Conservation (phyloP, 2,329 filamentous ascomycete genomes). For the Fusarium longipes region DNA sequence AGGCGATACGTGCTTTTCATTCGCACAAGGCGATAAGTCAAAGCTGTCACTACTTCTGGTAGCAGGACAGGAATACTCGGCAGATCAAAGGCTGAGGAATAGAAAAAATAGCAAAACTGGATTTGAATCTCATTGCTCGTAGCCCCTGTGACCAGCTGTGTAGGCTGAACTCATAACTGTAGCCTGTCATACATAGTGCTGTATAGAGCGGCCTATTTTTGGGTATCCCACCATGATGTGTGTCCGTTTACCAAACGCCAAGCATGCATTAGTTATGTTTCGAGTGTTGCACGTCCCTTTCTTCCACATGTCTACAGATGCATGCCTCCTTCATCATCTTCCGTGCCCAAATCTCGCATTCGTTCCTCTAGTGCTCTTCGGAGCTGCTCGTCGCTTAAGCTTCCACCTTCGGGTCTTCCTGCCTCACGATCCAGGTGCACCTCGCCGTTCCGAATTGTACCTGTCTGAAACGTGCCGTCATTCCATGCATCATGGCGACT, state of each 20-base stretch:
- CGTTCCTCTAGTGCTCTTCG: conserved; percentile 65
- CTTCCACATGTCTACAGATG: conserved; percentile 60
- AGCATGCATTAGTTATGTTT: conserved; percentile 29
- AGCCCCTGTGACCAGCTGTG: conserved; percentile 2
- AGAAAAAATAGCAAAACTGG: conserved; percentile 41
- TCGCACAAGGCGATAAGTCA: conserved; percentile 27
- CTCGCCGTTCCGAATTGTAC: conserved; percentile 64
- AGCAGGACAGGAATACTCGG: conserved; percentile 26
- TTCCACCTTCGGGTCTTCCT: conserved; percentile 54
- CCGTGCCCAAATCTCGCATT: conserved; percentile 58
- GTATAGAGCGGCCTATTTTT: conserved; percentile 11
- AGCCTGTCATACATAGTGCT: neutral
- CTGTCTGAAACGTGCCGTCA: conserved; percentile 73
- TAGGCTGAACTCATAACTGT: neutral
- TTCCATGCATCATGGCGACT: conserved; percentile 62
- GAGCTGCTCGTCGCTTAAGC: conserved; percentile 69
- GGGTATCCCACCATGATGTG: conserved; percentile 40
- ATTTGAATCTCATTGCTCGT: conserved; percentile 10
- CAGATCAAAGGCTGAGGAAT: conserved; percentile 32
- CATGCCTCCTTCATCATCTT: conserved; percentile 67
- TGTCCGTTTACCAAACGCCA: conserved; percentile 44
- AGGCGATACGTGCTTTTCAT: conserved; percentile 30
- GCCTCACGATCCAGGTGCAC: conserved; percentile 56
- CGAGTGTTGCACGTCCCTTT: neutral
- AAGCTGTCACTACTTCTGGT: conserved; percentile 22